Percentiles rank a stretch among this genome's conserved stretches.
phyloP scores from a whole-genome alignment of 345 rosid species.

The Rhodamnia argentea region DNA sequence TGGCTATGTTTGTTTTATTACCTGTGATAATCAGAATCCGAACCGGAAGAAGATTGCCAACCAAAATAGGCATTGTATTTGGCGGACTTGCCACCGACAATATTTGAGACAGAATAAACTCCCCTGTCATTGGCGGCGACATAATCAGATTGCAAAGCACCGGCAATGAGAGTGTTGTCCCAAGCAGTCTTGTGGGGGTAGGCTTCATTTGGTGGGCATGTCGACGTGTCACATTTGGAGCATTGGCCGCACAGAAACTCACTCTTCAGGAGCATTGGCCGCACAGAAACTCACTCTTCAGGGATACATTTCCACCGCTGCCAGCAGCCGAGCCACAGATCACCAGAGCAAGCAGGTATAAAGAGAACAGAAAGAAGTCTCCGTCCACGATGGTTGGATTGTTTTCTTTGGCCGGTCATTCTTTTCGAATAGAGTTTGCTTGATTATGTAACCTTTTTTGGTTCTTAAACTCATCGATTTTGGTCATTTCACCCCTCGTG shows the following conservation, averaged over 20 bases:
- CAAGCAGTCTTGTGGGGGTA: constrained; percentile 37
- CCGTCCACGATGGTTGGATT: background rate
- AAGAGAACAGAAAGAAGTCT: background rate
- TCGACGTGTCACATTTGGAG: constrained; percentile 11
- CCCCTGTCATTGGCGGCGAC: constrained; percentile 17
- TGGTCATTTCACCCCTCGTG: background rate
- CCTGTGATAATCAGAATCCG: constrained; percentile 42
- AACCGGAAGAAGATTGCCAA: constrained; percentile 45
- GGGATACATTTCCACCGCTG: background rate
- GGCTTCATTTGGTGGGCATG: constrained; percentile 32
- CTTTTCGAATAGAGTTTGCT: background rate
- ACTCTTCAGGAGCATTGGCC: constrained; percentile 24
- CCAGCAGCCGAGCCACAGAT: background rate
- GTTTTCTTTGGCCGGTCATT: background rate
- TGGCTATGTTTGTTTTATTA: background rate
- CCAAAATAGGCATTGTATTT: constrained; percentile 35
- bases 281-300: constrained; percentile 27
- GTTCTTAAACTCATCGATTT: background rate
- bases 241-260: constrained; percentile 31
- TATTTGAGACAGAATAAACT: constrained; percentile 32
- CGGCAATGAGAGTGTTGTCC: constrained; percentile 22
- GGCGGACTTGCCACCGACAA: constrained; percentile 22
- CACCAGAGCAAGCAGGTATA: constrained; percentile 3
- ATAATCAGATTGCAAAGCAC: constrained; percentile 30
- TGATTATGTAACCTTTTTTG: background rate